phyloP scores from a whole-genome alignment of 805 yeast species.

The Lipomyces anomalus region DNA sequence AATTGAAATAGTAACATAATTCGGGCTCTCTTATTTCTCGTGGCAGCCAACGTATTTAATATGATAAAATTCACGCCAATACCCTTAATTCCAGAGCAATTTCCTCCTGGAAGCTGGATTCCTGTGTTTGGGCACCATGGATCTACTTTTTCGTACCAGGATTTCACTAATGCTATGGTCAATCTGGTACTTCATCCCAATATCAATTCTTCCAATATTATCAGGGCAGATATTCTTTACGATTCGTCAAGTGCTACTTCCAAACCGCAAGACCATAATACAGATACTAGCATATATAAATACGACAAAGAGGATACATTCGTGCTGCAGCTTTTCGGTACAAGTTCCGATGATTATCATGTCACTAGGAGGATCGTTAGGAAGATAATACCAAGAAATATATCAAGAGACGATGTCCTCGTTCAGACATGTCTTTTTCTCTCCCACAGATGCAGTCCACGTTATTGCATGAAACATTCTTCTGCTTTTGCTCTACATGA shows the following conservation, averaged over 20 bases:
- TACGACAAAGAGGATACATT: not conserved
- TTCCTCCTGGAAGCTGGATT: too few relatives aligned
- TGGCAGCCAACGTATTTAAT: too few relatives aligned
- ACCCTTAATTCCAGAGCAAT: too few relatives aligned
- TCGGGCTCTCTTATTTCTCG: too few relatives aligned
- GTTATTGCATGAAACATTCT: conserved; percentile 24
- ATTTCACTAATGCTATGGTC: conserved; percentile 68
- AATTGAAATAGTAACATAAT: too few relatives aligned
- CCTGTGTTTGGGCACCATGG: too few relatives aligned
- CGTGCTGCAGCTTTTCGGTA: not conserved
- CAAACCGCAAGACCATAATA: conserved; percentile 5
- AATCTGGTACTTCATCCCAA: conserved; percentile 75
- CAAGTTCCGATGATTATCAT: too few relatives aligned
- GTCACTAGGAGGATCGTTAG: conserved; percentile 51
- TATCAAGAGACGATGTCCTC: conserved; percentile 72
- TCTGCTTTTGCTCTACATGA: not conserved
- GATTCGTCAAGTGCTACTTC: conserved; percentile 18
- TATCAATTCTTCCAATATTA: conserved; percentile 83
- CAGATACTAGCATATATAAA: not conserved
- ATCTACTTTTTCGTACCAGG: too few relatives aligned
- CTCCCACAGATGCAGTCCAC: conserved; percentile 31
- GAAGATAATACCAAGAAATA: conserved; percentile 86
- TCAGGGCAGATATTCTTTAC: conserved; percentile 70
- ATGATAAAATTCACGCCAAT: too few relatives aligned
- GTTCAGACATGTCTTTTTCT: conserved; percentile 75